These are phyloP conservation scores for Phycomyces blakesleeanus DNA, from an alignment of 192 early-diverging fungal genomes.

Conservation along the genomic window DNA sequence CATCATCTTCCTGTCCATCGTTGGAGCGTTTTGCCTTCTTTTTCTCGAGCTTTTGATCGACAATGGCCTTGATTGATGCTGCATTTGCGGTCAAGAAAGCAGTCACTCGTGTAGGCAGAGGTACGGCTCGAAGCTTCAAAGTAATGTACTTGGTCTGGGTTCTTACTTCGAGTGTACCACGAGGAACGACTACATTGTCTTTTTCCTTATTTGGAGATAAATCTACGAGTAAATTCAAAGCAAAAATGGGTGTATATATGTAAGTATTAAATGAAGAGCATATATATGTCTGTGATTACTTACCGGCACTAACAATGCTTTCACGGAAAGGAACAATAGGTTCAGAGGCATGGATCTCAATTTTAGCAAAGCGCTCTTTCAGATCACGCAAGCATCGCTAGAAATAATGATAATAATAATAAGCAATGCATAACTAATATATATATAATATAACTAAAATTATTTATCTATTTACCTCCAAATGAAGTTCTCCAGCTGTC, in stretches of 20 bases:
- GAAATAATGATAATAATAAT: background rate
- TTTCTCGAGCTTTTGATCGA: conserved; percentile 42
- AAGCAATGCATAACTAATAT: background rate
- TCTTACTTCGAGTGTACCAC: conserved; percentile 57
- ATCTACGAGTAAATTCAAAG: too few relatives aligned
- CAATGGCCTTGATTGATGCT: conserved; percentile 49
- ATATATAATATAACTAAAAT: background rate
- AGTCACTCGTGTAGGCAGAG: conserved; percentile 62
- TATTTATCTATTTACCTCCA: conserved; percentile 58
- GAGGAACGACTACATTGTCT: conserved; percentile 44
- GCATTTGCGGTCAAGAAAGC: conserved; percentile 52
- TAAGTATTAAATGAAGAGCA: too few relatives aligned
- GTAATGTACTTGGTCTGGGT: conserved; percentile 60
- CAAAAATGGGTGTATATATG: too few relatives aligned
- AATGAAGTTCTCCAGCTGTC: conserved; percentile 94
- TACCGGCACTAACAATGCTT: conserved; percentile 59
- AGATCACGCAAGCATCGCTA: conserved; percentile 91
- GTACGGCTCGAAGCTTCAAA: conserved; percentile 63
- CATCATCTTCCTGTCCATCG: conserved; percentile 19
- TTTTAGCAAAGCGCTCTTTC: conserved; percentile 89
- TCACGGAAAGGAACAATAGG: conserved; percentile 98
- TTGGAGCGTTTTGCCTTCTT: conserved; percentile 25
- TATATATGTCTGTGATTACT: conserved; percentile 15
- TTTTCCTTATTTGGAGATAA: conserved; percentile 40
- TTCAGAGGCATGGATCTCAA: conserved; percentile 88